Conservation (phyloP, 257 asterid genomes). For the Eustoma russellianum region DNA sequence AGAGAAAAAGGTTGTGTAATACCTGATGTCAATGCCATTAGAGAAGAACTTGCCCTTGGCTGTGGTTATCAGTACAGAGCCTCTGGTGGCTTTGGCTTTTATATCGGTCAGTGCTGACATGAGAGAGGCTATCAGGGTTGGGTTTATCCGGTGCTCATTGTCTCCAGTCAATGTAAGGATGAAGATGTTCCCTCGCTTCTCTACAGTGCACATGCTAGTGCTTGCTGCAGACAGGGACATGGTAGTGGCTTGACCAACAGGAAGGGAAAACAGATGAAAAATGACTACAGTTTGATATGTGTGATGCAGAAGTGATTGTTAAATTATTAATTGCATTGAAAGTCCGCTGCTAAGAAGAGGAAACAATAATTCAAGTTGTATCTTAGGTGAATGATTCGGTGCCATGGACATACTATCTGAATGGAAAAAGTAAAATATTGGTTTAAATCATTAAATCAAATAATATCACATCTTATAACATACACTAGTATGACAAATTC, state of each 20-base stretch:
- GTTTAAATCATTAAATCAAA: too few species aligned
- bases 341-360: too few species aligned
- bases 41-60: conserved; percentile 76
- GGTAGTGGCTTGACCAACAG: not conserved
- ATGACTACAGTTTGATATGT: not conserved
- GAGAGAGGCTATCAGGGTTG: conserved; percentile 47
- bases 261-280: not conserved
- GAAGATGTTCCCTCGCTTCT: conserved; percentile 56
- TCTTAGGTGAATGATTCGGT: too few species aligned
- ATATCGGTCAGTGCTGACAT: conserved; percentile 46
- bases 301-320: not conserved
- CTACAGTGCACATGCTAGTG: conserved; percentile 58
- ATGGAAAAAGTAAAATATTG: too few species aligned
- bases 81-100: conserved; percentile 47
- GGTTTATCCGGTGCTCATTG: conserved; percentile 67
- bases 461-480: too few species aligned
- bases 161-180: conserved; percentile 51
- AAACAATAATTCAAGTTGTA: too few species aligned
- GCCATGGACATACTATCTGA: too few species aligned
- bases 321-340: too few species aligned
- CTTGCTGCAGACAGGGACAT: not conserved
- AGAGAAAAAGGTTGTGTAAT: not conserved
- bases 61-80: conserved; percentile 63
- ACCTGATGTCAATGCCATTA: conserved; percentile 66
- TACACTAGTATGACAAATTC: too few species aligned